phyloP scores from a whole-genome alignment of 2,329 filamentous ascomycete species.

The Sphaerulina musiva region DNA sequence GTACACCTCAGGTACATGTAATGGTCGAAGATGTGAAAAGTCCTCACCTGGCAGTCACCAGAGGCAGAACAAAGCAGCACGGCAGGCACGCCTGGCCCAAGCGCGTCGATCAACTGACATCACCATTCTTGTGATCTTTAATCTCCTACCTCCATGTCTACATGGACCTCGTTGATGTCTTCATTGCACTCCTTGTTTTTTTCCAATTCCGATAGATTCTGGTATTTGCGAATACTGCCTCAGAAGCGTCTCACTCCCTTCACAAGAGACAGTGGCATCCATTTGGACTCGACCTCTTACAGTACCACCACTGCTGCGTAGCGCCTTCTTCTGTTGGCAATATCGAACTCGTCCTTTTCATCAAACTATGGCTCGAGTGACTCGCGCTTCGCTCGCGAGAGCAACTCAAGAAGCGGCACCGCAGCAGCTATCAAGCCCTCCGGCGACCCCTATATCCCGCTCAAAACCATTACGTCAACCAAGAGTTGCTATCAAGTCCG shows the following conservation, averaged over 20 bases:
- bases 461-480: constrained; percentile 22
- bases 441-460: constrained; percentile 34
- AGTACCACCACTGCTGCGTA: not conserved
- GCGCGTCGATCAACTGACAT: not conserved
- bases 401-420: constrained; percentile 21
- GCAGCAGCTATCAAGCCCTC: constrained; percentile 41
- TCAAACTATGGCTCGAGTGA: constrained; percentile 24
- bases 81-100: not conserved
- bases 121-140: not conserved
- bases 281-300: no score
- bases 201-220: no score
- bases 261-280: no score
- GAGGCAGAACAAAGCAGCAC: not conserved
- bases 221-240: no score
- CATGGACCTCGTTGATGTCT: no score
- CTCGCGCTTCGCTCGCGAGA: constrained; percentile 22
- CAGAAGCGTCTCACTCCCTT: no score
- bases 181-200: no score
- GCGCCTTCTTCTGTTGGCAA: not conserved
- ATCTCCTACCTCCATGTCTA: no score
- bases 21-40: no score
- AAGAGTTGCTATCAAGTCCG: constrained; percentile 18
- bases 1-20: no score
- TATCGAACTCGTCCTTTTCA: not conserved
- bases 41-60: not conserved